Conservation (phyloP, 352 stramenopile genomes). For the Phytophthora sansomeana region DNA sequence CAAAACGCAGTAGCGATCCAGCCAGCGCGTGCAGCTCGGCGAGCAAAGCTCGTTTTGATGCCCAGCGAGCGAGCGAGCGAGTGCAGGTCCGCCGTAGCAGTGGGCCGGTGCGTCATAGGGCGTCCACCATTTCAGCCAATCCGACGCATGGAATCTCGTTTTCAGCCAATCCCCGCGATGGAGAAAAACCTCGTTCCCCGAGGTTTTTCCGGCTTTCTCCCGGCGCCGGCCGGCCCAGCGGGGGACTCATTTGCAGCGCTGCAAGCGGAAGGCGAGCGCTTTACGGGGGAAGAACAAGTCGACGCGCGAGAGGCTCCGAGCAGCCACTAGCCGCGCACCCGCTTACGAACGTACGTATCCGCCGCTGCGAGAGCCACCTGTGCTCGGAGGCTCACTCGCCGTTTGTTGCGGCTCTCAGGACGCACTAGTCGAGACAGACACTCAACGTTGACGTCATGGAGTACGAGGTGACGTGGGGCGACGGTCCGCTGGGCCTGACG, state of each 20-base stretch:
- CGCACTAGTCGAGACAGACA: no score
- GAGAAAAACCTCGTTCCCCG: conserved; percentile 26
- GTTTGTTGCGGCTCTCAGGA: background rate
- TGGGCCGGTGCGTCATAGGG: conserved; percentile 21
- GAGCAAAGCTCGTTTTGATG: background rate
- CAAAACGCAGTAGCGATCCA: no score
- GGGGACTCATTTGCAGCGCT: conserved; percentile 36
- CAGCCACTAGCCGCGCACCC: conserved; percentile 12
- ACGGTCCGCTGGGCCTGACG: conserved; percentile 83
- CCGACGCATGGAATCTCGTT: background rate
- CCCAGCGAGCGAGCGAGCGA: conserved; percentile 5
- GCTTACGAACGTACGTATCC: conserved; percentile 5
- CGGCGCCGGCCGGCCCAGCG: background rate
- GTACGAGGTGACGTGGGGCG: conserved; percentile 89
- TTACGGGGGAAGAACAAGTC: conserved; percentile 26
- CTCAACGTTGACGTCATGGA: conserved; percentile 56
- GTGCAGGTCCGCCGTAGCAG: conserved; percentile 17
- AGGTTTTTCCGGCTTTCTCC: conserved; percentile 39
- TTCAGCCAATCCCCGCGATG: background rate
- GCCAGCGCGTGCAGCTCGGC: background rate
- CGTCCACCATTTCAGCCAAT: background rate
- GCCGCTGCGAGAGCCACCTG: conserved; percentile 7
- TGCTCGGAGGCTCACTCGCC: background rate
- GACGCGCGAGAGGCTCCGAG: conserved; percentile 6
- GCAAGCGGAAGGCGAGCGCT: conserved; percentile 26